phyloP scores from a whole-genome alignment of 192 early-diverging fungal species.

The Coemansia sp. region DNA sequence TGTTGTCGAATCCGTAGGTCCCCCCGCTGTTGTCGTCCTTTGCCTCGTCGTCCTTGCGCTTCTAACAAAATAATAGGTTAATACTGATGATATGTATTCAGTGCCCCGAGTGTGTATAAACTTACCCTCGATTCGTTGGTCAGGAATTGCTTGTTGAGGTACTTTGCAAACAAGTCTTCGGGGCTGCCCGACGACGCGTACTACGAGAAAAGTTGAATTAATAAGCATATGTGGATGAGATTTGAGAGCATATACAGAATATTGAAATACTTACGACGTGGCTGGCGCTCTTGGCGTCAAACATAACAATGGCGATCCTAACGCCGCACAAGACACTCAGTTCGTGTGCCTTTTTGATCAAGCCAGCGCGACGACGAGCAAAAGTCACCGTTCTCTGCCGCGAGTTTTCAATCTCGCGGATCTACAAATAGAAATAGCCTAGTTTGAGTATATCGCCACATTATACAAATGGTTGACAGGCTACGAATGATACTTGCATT shows the following conservation, averaged over 20 bases:
- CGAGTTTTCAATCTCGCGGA: conserved; percentile 53
- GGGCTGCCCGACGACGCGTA: conserved; percentile 44
- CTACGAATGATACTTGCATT: conserved; percentile 25
- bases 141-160: conserved; percentile 55
- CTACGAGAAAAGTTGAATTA: not conserved
- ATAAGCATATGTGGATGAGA: not conserved
- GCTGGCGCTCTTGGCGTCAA: conserved; percentile 54
- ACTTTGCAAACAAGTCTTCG: conserved; percentile 44
- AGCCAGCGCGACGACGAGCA: conserved; percentile 50
- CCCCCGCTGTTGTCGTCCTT: conserved; percentile 8
- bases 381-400: conserved; percentile 54
- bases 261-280: conserved; percentile 41
- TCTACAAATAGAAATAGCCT: conserved; percentile 18
- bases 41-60: conserved; percentile 37
- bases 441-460: not conserved
- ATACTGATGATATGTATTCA: not conserved
- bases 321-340: conserved; percentile 53
- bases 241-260: no score
- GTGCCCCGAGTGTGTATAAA: not conserved
- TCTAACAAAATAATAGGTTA: conserved; percentile 8
- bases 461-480: not conserved
- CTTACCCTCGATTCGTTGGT: conserved; percentile 53
- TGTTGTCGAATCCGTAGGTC: conserved; percentile 44
- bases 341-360: conserved; percentile 58
- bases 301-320: conserved; percentile 52